Evolutionary conservation across 768 basidiomycete genomes (phyloP), one percentile per base, ranked within the genome.

Genomic region (Lyophyllum semitale): DNA sequence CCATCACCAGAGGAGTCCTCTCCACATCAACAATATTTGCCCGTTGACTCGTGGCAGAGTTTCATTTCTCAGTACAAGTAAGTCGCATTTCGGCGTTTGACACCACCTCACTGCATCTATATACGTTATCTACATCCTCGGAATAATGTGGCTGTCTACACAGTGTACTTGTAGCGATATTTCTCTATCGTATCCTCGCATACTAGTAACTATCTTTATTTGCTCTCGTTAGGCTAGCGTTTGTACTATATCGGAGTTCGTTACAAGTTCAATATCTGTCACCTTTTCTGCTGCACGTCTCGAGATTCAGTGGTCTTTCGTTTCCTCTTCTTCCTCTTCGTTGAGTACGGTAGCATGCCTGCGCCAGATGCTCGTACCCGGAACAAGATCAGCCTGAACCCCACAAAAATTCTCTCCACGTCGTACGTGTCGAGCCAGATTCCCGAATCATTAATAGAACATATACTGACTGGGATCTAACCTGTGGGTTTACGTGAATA

Each of bases 281-380:
- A 37, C 23, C 25, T 51, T 37, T 51, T 22, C 35, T 18, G 26
- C 44, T 37, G 33, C n/a, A 44, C 53, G 26, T 18, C 33, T 42
- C 32, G 23, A n/a, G 32, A 42, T 52, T 51, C 32, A 33, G 29
- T 11, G 23, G 9, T 57, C 40, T 51, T 44, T 30, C 38, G 44
- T 53, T 55, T 51, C 22, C 25, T 54, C 25, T 38, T 47, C 38
- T 48, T 38, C n/a, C 11, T 27, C 18, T 35, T 42, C 32, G 38
- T 55, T 22, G 53, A 54, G 51, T 51, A 60, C 55, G 48, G 60
- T 60, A 73, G 69, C 60, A 85, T 85, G 85, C 78, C 84, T 70
- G 81, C 72, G 52, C 84, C 84, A 66, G 85, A 87, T 81, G 85
- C 84, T 59, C 79, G 81, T 66, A 85, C 83, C 54, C 79, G 85